Conservation (phyloP, 139 green algal species). For the Chlorella sp. region DNA sequence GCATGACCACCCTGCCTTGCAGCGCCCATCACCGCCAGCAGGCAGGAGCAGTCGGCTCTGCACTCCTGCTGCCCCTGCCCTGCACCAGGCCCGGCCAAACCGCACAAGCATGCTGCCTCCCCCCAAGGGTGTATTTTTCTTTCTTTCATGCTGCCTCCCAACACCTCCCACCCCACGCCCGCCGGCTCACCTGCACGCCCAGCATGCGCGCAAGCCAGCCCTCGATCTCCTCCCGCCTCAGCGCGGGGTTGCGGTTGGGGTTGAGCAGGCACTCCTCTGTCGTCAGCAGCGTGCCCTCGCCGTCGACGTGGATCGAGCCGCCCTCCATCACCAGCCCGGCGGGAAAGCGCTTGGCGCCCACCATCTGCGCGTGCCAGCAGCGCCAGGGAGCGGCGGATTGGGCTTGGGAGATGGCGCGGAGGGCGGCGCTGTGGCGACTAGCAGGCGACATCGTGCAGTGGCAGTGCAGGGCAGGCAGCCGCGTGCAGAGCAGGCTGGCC, state of each 20-base stretch:
- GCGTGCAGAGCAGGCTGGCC: no score
- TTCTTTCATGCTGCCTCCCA: no score
- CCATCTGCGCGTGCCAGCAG: constrained; percentile 25
- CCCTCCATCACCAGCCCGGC: constrained; percentile 64
- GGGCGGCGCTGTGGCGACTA: no score
- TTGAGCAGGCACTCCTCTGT: constrained; percentile 84
- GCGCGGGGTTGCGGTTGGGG: constrained; percentile 72
- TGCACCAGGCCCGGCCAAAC: no score
- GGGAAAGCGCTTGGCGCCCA: constrained; percentile 30
- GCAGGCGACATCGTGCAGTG: no score
- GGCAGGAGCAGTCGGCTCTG: not conserved
- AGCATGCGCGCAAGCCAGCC: constrained; percentile 57
- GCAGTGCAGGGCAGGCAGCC: no score
- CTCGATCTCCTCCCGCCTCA: constrained; percentile 68
- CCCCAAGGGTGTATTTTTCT: no score
- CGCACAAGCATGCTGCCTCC: no score
- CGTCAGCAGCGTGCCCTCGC: constrained; percentile 70
- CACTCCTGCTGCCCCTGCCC: not conserved
- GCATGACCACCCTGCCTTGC: no score
- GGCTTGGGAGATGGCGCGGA: no score
- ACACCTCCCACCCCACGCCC: no score
- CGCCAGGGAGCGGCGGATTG: no score
- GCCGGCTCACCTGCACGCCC: constrained; percentile 43
- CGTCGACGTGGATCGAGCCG: constrained; percentile 67
- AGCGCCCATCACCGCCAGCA: not conserved